Evolutionary conservation across 75 land plant species (phyloP).

Genomic region (Picea sitchensis): DNA sequence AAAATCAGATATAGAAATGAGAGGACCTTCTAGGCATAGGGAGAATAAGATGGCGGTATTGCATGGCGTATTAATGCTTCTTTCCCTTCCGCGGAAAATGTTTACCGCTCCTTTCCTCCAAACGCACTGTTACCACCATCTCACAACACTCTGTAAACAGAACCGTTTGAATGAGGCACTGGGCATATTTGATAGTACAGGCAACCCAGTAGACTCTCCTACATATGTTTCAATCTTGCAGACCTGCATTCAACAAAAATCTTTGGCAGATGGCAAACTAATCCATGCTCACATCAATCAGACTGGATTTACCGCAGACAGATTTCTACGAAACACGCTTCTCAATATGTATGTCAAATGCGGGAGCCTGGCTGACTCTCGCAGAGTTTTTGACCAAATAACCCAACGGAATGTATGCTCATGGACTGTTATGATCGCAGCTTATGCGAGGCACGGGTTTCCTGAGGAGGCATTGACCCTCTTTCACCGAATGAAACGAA

Average conservation of each 20-base stretch:
- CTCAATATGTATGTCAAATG: slow-evolving; percentile 36
- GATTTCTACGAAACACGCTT: slow-evolving; percentile 30
- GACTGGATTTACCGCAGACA: slow-evolving; percentile 21
- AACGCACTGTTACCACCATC: background rate
- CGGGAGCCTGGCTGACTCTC: slow-evolving; percentile 7
- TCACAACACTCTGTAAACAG: background rate
- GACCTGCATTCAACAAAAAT: slow-evolving; percentile 4
- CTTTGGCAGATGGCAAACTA: slow-evolving; percentile 7
- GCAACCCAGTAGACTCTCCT: background rate
- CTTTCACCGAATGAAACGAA: slow-evolving; percentile 29
- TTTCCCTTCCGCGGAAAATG: too few species aligned
- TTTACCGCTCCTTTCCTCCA: too few species aligned
- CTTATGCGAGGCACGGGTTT: slow-evolving; percentile 14
- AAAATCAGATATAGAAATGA: too few species aligned
- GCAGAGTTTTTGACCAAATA: slow-evolving; percentile 39
- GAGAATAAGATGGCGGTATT: too few species aligned
- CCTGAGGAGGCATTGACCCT: slow-evolving; percentile 16
- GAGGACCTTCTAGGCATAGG: too few species aligned
- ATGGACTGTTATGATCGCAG: slow-evolving; percentile 42
- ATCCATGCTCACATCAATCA: slow-evolving; percentile 24
- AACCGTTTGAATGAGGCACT: background rate
- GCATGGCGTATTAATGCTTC: too few species aligned
- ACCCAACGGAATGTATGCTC: slow-evolving; percentile 18
- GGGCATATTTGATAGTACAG: background rate
- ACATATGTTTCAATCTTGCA: background rate